Conservation (phyloP, 2,329 filamentous ascomycete species). For the Monilinia fructicola region DNA sequence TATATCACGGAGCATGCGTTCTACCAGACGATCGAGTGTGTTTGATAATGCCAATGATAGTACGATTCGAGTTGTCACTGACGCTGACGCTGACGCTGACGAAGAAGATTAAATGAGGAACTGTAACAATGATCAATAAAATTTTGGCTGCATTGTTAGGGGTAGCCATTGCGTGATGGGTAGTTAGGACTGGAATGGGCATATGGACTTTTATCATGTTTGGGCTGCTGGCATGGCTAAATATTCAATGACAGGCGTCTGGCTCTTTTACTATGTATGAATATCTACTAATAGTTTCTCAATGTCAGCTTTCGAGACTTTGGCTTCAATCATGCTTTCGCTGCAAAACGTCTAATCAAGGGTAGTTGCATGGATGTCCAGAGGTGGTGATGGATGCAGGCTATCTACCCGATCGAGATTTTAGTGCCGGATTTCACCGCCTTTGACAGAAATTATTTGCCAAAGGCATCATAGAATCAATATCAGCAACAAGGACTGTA, state of each 20-base stretch:
- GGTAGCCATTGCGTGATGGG: conserved; percentile 12
- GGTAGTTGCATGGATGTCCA: not conserved
- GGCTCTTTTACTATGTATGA: conserved; percentile 32
- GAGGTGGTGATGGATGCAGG: not conserved
- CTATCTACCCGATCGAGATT: not conserved
- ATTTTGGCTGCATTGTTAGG: conserved; percentile 18
- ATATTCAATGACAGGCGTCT: conserved; percentile 35
- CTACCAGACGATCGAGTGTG: conserved; percentile 16
- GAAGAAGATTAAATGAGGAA: conserved; percentile 9
- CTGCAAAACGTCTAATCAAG: not conserved
- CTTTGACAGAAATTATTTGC: conserved; percentile 18
- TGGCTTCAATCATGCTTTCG: not conserved
- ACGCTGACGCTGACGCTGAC: conserved; percentile 24
- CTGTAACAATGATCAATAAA: conserved; percentile 9
- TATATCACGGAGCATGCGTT: conserved; percentile 27
- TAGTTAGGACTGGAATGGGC: conserved; percentile 23
- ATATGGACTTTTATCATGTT: conserved; percentile 24
- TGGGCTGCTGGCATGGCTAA: conserved; percentile 26
- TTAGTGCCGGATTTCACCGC: conserved; percentile 12
- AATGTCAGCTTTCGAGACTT: conserved; percentile 19
- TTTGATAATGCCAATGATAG: conserved; percentile 26
- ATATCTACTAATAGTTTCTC: conserved; percentile 30
- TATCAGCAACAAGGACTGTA: not conserved
- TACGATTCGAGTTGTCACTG: conserved; percentile 32
- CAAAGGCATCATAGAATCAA: conserved; percentile 10